Evolutionary conservation across 2,329 filamentous ascomycete genomes (phyloP), one percentile per base, ranked within the genome.

Genomic region (Tympanopsis confertula): DNA sequence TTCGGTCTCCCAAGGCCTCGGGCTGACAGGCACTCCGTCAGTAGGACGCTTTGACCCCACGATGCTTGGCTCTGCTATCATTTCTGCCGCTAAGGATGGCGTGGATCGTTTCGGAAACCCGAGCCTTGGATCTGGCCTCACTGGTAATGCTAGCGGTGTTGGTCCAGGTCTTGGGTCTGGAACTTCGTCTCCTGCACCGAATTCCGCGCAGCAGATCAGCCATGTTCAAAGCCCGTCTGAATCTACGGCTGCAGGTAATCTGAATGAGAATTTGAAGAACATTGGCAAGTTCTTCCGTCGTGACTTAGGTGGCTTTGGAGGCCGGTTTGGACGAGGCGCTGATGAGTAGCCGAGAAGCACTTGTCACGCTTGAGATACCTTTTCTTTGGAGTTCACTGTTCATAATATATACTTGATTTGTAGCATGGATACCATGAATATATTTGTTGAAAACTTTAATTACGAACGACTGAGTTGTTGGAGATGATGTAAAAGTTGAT

Each of bases 221-320:
- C 53, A 89, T 87, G 50, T 65, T 96, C 41, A 79, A 96, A 45
- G 91, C 81, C 50, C 87, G 86, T 18, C 88, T 87, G 5, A 71
- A 87, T 43, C 87, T 95, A 50, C 39, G 46, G 65, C 51, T 28
- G 61, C 67, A 39, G 68, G 74, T 39, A 77, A 81, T 49, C 74
- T 74, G 5, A 94, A 95, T 54, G 88, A 94, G 59, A 95, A 95
- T 58, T 56, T 96, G 59, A 88, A 86, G 63, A 94, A 86, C 56
- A 85, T 98, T 60, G 89, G 89, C 18, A 95, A 94, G 61, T 95
- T 96, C 62, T 96, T 96, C 65, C 78, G 82, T 44, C 69, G 89
- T 44, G 89, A 95, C 63, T 79, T 89, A 44, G 83, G 84, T 20
- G 76, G 79, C 2, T 71, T 89, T 45, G 81, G 83, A 2, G 75